A percentile compares a stretch with the other conserved stretches of the same genome.
Evolutionary conservation across 2,329 filamentous ascomycete genomes (phyloP).

Genomic region (Thielaviopsis euricoi): DNA sequence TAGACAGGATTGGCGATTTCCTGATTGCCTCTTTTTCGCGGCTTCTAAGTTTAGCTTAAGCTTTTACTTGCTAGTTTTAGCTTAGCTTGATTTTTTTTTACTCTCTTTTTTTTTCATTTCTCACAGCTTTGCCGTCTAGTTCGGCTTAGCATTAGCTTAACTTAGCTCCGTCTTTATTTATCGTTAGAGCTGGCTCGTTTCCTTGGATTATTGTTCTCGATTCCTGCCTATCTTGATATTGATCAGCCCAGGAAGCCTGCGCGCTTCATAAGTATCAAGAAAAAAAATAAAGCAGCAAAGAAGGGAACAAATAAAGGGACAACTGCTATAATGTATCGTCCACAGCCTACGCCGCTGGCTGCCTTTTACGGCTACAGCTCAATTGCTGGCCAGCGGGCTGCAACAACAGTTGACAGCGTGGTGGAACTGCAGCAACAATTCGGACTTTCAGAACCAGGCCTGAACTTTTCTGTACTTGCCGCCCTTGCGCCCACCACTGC

Average conservation of each 20-base stretch:
- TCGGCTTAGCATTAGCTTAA: neutral
- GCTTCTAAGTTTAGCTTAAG: neutral
- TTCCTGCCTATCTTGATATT: neutral
- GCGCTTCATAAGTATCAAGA: too few species aligned
- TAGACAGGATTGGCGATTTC: neutral
- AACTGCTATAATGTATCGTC: slow-evolving; percentile 33
- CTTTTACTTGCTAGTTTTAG: too few species aligned
- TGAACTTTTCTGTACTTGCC: slow-evolving; percentile 16
- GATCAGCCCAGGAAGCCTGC: too few species aligned
- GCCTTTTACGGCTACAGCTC: slow-evolving; percentile 21
- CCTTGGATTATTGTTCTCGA: neutral
- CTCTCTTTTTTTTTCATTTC: neutral
- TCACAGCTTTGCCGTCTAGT: neutral
- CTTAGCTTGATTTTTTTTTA: neutral
- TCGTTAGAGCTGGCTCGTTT: neutral
- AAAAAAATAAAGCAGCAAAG: neutral
- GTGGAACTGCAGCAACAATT: neutral
- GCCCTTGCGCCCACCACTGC: neutral
- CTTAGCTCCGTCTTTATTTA: neutral
- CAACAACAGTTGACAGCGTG: neutral
- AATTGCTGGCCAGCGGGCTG: neutral
- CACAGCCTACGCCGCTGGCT: slow-evolving; percentile 32
- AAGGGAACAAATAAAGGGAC: neutral
- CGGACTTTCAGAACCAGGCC: slow-evolving; percentile 24
- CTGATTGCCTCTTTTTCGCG: neutral